These are phyloP conservation scores for Xerocomus potaroensis DNA, from an alignment of 768 basidiomycete species.

Conservation along the genomic window DNA sequence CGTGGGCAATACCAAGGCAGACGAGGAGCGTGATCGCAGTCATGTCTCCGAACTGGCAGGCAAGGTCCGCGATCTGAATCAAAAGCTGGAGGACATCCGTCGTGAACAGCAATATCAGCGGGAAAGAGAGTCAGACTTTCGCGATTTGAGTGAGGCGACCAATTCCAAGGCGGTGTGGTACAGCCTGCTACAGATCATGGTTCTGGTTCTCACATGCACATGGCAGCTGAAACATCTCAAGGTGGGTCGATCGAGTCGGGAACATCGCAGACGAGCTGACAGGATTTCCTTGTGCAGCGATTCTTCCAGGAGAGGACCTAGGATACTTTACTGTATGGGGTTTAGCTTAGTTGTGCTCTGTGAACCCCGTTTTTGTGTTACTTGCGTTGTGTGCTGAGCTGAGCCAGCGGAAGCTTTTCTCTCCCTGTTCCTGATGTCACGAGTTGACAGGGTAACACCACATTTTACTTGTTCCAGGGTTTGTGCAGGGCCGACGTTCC, in stretches of 20 bases:
- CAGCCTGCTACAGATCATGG: slow-evolving; percentile 79
- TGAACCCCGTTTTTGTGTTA: neutral
- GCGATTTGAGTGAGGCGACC: slow-evolving; percentile 83
- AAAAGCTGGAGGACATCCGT: slow-evolving; percentile 87
- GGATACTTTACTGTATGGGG: slow-evolving; percentile 2
- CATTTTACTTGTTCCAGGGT: slow-evolving; percentile 1
- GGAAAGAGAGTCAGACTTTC: slow-evolving; percentile 88
- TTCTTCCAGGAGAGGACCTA: slow-evolving; percentile 85
- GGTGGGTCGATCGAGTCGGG: slow-evolving; percentile 39
- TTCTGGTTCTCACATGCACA: slow-evolving; percentile 77
- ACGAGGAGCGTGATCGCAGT: slow-evolving; percentile 80
- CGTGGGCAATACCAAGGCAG: slow-evolving; percentile 82
- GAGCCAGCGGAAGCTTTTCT: neutral
- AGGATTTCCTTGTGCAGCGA: slow-evolving; percentile 39
- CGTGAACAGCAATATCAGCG: slow-evolving; percentile 98
- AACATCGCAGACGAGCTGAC: slow-evolving; percentile 1
- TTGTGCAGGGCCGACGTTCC: slow-evolving; percentile 3
- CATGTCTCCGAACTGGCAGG: slow-evolving; percentile 79
- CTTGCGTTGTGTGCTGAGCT: neutral
- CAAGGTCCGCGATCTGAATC: slow-evolving; percentile 89
- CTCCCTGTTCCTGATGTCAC: neutral
- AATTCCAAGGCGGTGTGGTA: slow-evolving; percentile 97
- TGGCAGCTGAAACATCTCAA: slow-evolving; percentile 95
- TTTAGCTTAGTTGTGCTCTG: neutral
- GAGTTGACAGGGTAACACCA: slow-evolving; percentile 9